Evolutionary conservation across 2,329 filamentous ascomycete species (phyloP).

Genomic region (Phialophora verrucosa): DNA sequence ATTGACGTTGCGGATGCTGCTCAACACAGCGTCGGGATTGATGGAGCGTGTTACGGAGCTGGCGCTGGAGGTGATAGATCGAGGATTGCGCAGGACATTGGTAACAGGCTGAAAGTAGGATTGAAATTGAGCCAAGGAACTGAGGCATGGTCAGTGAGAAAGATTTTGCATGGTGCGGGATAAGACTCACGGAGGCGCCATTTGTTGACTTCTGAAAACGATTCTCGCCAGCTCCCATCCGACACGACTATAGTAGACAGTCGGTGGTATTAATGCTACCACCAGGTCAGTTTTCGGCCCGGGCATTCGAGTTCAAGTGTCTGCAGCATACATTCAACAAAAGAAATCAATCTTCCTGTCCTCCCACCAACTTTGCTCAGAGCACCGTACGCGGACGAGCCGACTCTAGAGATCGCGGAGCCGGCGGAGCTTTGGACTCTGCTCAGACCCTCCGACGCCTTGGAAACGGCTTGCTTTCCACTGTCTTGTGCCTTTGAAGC

Average conservation of each 20-base stretch:
- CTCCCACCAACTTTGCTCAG: constrained; percentile 80
- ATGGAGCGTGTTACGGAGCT: constrained; percentile 59
- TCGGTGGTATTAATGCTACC: constrained; percentile 80
- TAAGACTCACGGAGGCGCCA: constrained; percentile 86
- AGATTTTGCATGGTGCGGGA: not conserved
- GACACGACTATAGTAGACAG: constrained; percentile 91
- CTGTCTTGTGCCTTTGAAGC: constrained; percentile 54
- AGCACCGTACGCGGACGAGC: constrained; percentile 68
- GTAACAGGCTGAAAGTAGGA: constrained; percentile 78
- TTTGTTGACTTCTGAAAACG: constrained; percentile 84
- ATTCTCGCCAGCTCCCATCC: constrained; percentile 85
- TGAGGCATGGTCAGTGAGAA: constrained; percentile 14
- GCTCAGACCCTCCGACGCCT: constrained; percentile 82
- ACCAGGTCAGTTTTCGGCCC: constrained; percentile 29
- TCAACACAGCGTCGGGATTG: constrained; percentile 61
- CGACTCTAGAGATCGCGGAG: constrained; percentile 74
- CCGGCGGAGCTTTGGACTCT: constrained; percentile 81
- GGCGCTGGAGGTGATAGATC: constrained; percentile 55
- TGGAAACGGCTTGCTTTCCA: constrained; percentile 54
- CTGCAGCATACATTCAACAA: constrained; percentile 77
- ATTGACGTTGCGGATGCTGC: constrained; percentile 71
- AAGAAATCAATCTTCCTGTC: constrained; percentile 76
- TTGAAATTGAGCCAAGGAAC: constrained; percentile 75
- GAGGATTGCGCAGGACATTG: constrained; percentile 73
- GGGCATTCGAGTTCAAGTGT: constrained; percentile 32